Conservation (phyloP, 2,329 filamentous ascomycete species). For the Aspergillus oerlinghausenensis region DNA sequence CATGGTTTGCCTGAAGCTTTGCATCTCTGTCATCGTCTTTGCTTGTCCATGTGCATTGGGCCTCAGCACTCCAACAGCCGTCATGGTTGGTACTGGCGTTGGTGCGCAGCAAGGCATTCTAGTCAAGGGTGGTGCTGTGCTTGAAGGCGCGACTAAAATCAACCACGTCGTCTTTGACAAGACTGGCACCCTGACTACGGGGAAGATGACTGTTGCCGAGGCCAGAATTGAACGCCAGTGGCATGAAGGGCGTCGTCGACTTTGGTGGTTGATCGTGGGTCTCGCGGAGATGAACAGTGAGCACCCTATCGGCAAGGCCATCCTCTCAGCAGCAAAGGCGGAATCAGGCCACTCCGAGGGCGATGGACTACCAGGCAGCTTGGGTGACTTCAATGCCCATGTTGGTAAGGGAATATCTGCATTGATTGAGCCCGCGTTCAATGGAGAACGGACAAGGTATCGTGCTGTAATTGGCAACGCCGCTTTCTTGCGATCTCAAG, state of each 20-base stretch:
- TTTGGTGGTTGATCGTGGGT: conserved; percentile 96
- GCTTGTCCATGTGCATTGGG: conserved; percentile 97
- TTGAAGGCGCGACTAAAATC: conserved; percentile 86
- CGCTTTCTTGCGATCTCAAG: conserved; percentile 66
- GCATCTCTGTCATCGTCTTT: conserved; percentile 97
- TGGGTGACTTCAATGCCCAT: conserved; percentile 76
- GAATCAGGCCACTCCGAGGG: conserved; percentile 70
- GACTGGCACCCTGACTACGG: conserved; percentile 89
- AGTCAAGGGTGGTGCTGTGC: conserved; percentile 91
- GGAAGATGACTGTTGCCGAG: conserved; percentile 88
- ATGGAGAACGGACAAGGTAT: conserved; percentile 66
- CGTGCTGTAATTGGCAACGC: conserved; percentile 80
- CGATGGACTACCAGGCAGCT: conserved; percentile 71
- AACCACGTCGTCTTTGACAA: conserved; percentile 92
- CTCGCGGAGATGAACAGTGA: conserved; percentile 95
- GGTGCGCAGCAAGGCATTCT: conserved; percentile 93
- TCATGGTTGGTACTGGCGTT: conserved; percentile 98
- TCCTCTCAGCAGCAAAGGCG: conserved; percentile 68
- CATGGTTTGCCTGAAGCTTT: conserved; percentile 96
- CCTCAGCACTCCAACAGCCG: conserved; percentile 88
- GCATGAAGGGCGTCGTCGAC: conserved; percentile 64
- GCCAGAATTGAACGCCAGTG: conserved; percentile 64
- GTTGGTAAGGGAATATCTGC: conserved; percentile 85
- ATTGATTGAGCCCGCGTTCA: conserved; percentile 69
- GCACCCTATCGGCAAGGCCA: conserved; percentile 90